These are phyloP conservation scores for Trypanosoma melophagium DNA, from an alignment of 208 protist species.

Conservation along the genomic window DNA sequence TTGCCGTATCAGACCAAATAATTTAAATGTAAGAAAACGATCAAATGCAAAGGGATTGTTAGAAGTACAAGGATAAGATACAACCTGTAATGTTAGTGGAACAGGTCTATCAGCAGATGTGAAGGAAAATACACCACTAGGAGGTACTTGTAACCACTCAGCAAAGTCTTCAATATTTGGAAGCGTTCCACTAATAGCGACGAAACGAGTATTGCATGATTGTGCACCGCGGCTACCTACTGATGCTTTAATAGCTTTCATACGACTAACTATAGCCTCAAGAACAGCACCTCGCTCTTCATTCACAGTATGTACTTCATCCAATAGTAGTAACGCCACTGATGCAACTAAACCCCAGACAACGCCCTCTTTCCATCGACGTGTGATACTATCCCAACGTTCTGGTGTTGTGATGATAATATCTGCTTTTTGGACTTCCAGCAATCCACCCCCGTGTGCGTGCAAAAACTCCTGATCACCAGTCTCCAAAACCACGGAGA, in stretches of 20 bases:
- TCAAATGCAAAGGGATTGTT: constrained; percentile 90
- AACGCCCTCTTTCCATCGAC: constrained; percentile 83
- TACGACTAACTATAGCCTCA: constrained; percentile 91
- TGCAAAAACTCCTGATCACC: constrained; percentile 92
- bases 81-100: constrained; percentile 65
- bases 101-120: constrained; percentile 74
- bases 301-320: constrained; percentile 93
- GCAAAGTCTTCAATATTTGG: constrained; percentile 91
- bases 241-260: constrained; percentile 73
- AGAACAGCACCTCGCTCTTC: constrained; percentile 90
- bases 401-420: constrained; percentile 93
- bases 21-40: constrained; percentile 87
- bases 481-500: constrained; percentile 90
- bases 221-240: constrained; percentile 7
- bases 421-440: constrained; percentile 47
- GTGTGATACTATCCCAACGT: constrained; percentile 93
- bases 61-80: constrained; percentile 69
- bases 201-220: constrained; percentile 52
- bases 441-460: constrained; percentile 45
- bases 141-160: constrained; percentile 77
- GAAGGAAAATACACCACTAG: constrained; percentile 59
- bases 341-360: constrained; percentile 70
- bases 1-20: constrained; percentile 75
- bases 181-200: constrained; percentile 92
- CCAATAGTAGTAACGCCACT: constrained; percentile 84